phyloP scores from a whole-genome alignment of 352 stramenopile genomes.

The Globisporangium carolinianum region DNA sequence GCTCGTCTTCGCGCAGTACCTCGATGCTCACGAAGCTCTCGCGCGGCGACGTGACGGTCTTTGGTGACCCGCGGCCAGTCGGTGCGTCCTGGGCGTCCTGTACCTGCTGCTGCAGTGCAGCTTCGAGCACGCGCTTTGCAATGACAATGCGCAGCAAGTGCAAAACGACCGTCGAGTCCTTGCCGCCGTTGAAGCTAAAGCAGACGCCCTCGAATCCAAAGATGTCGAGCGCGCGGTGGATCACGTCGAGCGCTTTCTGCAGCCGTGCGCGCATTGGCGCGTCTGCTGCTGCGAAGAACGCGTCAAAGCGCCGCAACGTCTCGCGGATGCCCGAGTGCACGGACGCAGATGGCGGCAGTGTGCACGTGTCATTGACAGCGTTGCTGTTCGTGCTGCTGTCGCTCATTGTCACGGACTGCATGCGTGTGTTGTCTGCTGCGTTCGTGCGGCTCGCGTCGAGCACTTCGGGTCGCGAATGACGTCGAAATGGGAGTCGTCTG shows the following conservation, averaged over 20 bases:
- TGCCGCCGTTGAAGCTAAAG: conserved; percentile 92
- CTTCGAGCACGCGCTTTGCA: conserved; percentile 28
- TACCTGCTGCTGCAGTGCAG: not conserved
- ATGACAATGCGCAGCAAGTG: conserved; percentile 84
- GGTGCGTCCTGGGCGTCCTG: conserved; percentile 17
- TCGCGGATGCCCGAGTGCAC: conserved; percentile 11
- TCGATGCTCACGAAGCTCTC: not conserved
- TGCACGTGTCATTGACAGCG: not conserved
- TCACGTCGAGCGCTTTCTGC: conserved; percentile 65
- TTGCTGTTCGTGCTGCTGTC: not conserved
- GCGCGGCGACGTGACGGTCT: conserved; percentile 45
- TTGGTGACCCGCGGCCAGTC: conserved; percentile 14
- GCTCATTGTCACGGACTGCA: not conserved
- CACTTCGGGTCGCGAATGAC: not conserved
- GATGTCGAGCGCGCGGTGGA: conserved; percentile 76
- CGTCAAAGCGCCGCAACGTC: conserved; percentile 47
- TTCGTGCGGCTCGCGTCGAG: not conserved
- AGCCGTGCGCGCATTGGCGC: conserved; percentile 35
- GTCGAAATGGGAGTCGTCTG: not conserved
- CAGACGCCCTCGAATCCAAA: conserved; percentile 66
- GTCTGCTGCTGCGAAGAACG: conserved; percentile 47
- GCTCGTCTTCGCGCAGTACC: conserved; percentile 32
- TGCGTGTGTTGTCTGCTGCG: not conserved
- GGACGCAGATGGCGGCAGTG: not conserved
- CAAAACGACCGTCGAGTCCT: conserved; percentile 90